A percentile compares a stretch with the other conserved stretches of the same genome.
Conservation (phyloP, 805 yeast genomes). For the Kazachstania martiniae region DNA sequence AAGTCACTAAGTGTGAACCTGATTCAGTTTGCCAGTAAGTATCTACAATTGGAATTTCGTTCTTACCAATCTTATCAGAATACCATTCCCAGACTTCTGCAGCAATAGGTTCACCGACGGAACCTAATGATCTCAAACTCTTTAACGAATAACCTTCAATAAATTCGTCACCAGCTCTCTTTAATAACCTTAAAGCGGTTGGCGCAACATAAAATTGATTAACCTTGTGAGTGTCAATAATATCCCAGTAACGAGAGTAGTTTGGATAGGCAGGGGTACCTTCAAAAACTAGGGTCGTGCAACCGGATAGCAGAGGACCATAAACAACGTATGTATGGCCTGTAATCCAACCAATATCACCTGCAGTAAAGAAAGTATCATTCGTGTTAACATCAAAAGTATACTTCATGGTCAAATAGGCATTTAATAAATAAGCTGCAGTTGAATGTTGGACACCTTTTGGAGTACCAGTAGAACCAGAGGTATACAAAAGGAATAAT, state of each 20-base stretch:
- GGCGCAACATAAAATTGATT: conserved; percentile 81
- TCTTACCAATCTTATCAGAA: conserved; percentile 58
- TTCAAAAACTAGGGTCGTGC: conserved; percentile 71
- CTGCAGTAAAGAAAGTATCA: conserved; percentile 74
- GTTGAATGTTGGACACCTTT: conserved; percentile 79
- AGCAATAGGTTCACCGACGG: conserved; percentile 81
- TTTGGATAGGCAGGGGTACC: conserved; percentile 84
- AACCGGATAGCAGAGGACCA: conserved; percentile 70
- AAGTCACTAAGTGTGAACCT: conserved; percentile 70
- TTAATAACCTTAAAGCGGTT: conserved; percentile 66
- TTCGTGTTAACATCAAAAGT: conserved; percentile 66
- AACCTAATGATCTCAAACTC: conserved; percentile 60
- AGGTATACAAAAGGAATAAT: conserved; percentile 67
- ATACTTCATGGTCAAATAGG: conserved; percentile 62
- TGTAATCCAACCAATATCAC: conserved; percentile 88
- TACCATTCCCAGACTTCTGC: conserved; percentile 87
- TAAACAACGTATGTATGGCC: conserved; percentile 79
- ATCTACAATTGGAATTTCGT: conserved; percentile 62
- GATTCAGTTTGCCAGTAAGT: conserved; percentile 89
- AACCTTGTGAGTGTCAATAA: conserved; percentile 58
- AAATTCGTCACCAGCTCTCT: conserved; percentile 59
- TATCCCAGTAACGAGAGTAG: conserved; percentile 71
- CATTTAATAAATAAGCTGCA: conserved; percentile 69
- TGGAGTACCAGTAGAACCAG: conserved; percentile 85
- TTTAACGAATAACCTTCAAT: conserved; percentile 52